Evolutionary conservation across 805 yeast genomes (phyloP), one percentile per base, ranked within the genome.

Genomic region (Candida broadrunensis): DNA sequence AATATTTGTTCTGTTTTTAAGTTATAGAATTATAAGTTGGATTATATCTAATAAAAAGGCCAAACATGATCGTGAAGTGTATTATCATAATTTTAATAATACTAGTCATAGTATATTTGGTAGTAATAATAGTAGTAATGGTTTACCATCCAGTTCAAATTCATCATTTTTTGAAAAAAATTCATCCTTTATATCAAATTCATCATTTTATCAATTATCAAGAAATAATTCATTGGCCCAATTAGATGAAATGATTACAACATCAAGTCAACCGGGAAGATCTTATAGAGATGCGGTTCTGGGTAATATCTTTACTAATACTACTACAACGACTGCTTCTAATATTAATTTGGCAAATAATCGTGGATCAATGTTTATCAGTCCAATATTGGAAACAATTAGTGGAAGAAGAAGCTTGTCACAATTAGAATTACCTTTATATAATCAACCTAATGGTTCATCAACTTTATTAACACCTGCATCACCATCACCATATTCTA

Each of bases 301-400:
- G 23, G 43, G 39, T n/a, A 27, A 27, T 26, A 37, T 13, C 15
- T 18, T 14, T 24, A 27, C 19, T 3, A 33, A 14, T 23, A 21
- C 24, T 7, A 21, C 24, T 7, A 7, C 24, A 21, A 21, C 24
- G 9, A 20, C 4, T 11, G 6, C 15, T 13, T 25, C 14, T 7
- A 36, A 38, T 13, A 31, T 14, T n/a, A 39, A 37, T 23, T 23
- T 25, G 9, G 42, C 44, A 26, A 46, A 44, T 33, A 56, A 63
- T 16, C 53, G 80, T 44, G 58, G 60, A 9, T 74, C 80, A 4
- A 62, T 77, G 73, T 75, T 74, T 43, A 63, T 77, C 15, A 75
- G 80, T 19, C 83, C 83, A 2, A 75, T 78, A 3, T 67, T 67
- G 44, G 62, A 73, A 41, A 29, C 32, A 31, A 57, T 59, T 58